Evolutionary conservation across 2,329 filamentous ascomycete genomes (phyloP), one percentile per base, ranked within the genome.

Genomic region (Fonsecaea monophora): DNA sequence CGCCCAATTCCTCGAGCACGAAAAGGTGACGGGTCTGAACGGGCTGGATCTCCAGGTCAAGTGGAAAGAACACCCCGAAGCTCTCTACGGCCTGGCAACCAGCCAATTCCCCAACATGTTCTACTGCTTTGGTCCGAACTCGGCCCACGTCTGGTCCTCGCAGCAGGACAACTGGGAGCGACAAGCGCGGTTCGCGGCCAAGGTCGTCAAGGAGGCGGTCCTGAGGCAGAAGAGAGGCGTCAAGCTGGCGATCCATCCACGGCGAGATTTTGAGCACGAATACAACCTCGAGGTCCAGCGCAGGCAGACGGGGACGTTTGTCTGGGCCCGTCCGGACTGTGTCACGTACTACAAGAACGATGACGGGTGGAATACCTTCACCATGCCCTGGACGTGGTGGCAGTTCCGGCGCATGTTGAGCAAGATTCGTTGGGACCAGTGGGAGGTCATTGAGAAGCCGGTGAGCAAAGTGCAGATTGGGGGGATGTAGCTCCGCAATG

Each of bases 71-170:
- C 60, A 67, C 56, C 60, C 60, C 4, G 60, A 64, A 48, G 60
- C 65, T 9, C 55, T 67, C 1, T 63, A 67, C 38, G 64, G 59
- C 1, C 13, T 67, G 6, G 64, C 64, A 1, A 59, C 64, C 15
- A 57, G 30, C 54, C 21, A 60, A 21, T 67, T 67, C 21, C 64
- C 64, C 3, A 67, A 67, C 34, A 63, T 67, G 59, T 67, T 67
- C 64, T 63, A 57, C n/a, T 67, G 64, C 35, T 63, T 63, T 50
- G 64, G 64, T 15, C 64, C 64, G 34, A 66, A 66, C n/a, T 61
- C 64, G 18, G 58, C 57, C 9, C 45, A 53, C 30, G 57, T 66
- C 32, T 61, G 64, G 57, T 66, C 64, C 3, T 55, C 57, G 18
- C 58, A 66, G 38, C 64, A 66, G 25, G 64, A 66, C 35, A 56